Base-by-base conservation (phyloP, 2,329 filamentous ascomycete genomes). In the Epichloe sylvatica region DNA sequence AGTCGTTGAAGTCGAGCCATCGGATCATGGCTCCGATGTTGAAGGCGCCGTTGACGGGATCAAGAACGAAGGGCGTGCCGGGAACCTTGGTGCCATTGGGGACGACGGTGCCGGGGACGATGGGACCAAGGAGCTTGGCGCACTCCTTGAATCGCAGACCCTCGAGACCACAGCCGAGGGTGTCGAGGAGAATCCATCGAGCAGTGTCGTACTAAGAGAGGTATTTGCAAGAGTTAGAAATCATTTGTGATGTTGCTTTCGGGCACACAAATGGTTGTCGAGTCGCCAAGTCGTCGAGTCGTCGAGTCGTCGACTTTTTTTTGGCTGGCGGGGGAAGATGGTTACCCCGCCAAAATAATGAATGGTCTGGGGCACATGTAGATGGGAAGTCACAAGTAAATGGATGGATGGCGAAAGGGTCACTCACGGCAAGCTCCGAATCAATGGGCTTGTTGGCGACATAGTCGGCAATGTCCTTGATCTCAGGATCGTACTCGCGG, bases 1-100 rank as follows among this genome's bases (percentile, higher is more conserved):
- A 97, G 78, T 98, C 92, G 69, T 98, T 98, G 80, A 97, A 98
- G 74, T 98, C 92, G 62, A 98, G 80, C 92, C 92, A 98, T 65
- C 92, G 80, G 73, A 98, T 95, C 84, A 95, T 94, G 62, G 92
- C 86, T 61, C 92, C 92, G 61, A 98, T 97, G 77, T 97, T 97
- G 80, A 98, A 97, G 56, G 92, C 92, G 55, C 84, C 92, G 62
- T 91, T 91, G 65, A 97, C 82, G 38, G 92, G 92, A 67, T 97
- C 92, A 59, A 98, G 82, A 71, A 94, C 84, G 73, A 91, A 97
- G 58, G 85, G 81, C 34, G 92, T 97, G 56, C 92, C 92, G 39
- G 86, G 87, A 42, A 98, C 87, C 65, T 83, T 87, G 61, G 88
- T 84, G 57, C 92, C 92, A 64, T 95, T 90, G 64, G 92, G 91